A percentile compares a stretch with the other conserved stretches of the same genome.
Evolutionary conservation across 2,329 filamentous ascomycete species (phyloP).

Genomic region (Cephalotrichum gorgonifer): DNA sequence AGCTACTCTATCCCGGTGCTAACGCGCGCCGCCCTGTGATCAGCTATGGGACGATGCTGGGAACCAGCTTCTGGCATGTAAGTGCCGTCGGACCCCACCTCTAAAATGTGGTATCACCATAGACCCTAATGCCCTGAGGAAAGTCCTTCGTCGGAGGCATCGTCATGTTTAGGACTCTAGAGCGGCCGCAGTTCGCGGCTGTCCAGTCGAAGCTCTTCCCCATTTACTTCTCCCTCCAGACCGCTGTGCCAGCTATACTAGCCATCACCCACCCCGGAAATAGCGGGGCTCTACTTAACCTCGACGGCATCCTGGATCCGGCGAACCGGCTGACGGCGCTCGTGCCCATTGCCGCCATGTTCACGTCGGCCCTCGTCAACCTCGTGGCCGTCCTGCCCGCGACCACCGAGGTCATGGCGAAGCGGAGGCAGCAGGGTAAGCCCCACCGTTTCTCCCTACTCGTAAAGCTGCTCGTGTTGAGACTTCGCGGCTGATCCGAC

Average conservation of each 20-base stretch:
- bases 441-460: slow-evolving; percentile 3
- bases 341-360: slow-evolving; percentile 58
- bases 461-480: not conserved
- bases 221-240: slow-evolving; percentile 80
- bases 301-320: slow-evolving; percentile 47
- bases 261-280: slow-evolving; percentile 73
- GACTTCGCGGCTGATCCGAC: not conserved
- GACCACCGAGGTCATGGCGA: slow-evolving; percentile 63
- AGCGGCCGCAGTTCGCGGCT: slow-evolving; percentile 68
- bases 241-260: slow-evolving; percentile 60
- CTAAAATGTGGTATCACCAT: not conserved
- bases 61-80: slow-evolving; percentile 79
- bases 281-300: slow-evolving; percentile 32
- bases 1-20: not conserved
- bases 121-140: not conserved
- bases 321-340: slow-evolving; percentile 55
- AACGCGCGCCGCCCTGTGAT: too few relatives aligned
- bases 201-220: slow-evolving; percentile 78
- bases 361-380: slow-evolving; percentile 63
- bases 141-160: slow-evolving; percentile 68
- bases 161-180: slow-evolving; percentile 65
- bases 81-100: not conserved
- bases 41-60: slow-evolving; percentile 81
- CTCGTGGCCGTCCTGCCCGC: slow-evolving; percentile 60
- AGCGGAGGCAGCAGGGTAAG: slow-evolving; percentile 70